Percentiles rank a stretch among this genome's conserved stretches.
phyloP scores from a whole-genome alignment of 1,284 basidiomycete genomes.

The Pyrrhoderma lamaoense region DNA sequence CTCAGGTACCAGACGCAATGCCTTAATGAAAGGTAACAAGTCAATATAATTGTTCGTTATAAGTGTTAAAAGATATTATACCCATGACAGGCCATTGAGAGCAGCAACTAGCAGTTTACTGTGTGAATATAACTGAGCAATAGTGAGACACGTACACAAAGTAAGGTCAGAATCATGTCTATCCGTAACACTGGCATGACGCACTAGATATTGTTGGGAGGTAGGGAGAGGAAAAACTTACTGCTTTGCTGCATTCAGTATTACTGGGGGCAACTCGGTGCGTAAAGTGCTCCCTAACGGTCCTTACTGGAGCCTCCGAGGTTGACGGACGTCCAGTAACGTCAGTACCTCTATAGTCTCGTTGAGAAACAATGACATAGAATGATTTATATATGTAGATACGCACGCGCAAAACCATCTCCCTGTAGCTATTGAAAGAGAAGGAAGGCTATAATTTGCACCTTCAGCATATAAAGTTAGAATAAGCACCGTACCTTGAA shows the following conservation, averaged over 20 bases:
- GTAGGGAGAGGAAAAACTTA: constrained; percentile 27
- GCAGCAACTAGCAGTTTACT: constrained; percentile 58
- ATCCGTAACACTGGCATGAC: no score
- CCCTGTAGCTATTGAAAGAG: constrained; percentile 47
- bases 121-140: constrained; percentile 51
- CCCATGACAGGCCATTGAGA: constrained; percentile 70
- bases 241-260: constrained; percentile 55
- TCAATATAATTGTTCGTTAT: not conserved
- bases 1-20: constrained; percentile 55
- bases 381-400: not conserved
- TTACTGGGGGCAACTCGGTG: constrained; percentile 40
- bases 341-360: constrained; percentile 41
- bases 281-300: constrained; percentile 35
- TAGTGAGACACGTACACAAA: not conserved
- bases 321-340: constrained; percentile 31
- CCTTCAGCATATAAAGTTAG: not conserved
- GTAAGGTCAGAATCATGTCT: no score
- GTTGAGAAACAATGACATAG: no score
- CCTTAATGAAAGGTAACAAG: constrained; percentile 31
- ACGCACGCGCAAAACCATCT: constrained; percentile 68
- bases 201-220: no score
- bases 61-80: constrained; percentile 23
- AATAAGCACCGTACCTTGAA: constrained; percentile 45
- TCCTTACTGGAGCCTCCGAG: constrained; percentile 19
- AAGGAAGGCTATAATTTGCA: not conserved